A percentile compares a stretch with the other conserved stretches of the same genome.
phyloP scores from a whole-genome alignment of 306 rosid species.

The Quercus cerris region DNA sequence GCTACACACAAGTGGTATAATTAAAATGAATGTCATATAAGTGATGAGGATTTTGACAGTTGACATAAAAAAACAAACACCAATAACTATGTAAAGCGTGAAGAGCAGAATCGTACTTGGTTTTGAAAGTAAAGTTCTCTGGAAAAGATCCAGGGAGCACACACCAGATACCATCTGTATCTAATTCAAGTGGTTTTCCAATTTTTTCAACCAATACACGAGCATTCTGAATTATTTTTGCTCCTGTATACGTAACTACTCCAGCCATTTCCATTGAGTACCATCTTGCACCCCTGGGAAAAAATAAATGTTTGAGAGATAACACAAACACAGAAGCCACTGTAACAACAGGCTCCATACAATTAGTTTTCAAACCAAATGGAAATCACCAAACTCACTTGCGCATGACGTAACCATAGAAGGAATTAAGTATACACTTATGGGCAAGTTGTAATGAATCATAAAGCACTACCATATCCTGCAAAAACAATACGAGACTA shows the following conservation, averaged over 20 bases:
- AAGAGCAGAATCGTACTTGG: slow-evolving; percentile 52
- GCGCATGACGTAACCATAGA: slow-evolving; percentile 95
- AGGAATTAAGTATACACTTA: slow-evolving; percentile 88
- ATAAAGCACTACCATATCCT: slow-evolving; percentile 96
- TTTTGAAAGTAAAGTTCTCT: slow-evolving; percentile 89
- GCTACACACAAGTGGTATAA: slow-evolving; percentile 5
- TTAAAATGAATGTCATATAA: neutral
- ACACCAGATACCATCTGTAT: slow-evolving; percentile 99
- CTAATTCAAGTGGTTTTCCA: slow-evolving; percentile 96
- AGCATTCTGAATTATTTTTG: slow-evolving; percentile 97
- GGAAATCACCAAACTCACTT: slow-evolving; percentile 60
- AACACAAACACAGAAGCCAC: slow-evolving; percentile 16
- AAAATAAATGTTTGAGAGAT: slow-evolving; percentile 20
- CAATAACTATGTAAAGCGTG: slow-evolving; percentile 14
- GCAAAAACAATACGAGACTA: slow-evolving; percentile 21
- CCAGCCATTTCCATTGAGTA: slow-evolving; percentile 99
- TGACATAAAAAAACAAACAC: neutral
- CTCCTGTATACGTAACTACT: slow-evolving; percentile 99
- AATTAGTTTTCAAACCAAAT: slow-evolving; percentile 21
- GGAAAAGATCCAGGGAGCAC: slow-evolving; percentile 98
- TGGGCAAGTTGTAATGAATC: slow-evolving; percentile 91
- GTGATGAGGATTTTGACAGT: slow-evolving; percentile 2
- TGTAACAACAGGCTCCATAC: slow-evolving; percentile 8
- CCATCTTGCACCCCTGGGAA: slow-evolving; percentile 96
- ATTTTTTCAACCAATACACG: slow-evolving; percentile 89